phyloP scores from a whole-genome alignment of 306 rosid species.

The Acacia crassicarpa region DNA sequence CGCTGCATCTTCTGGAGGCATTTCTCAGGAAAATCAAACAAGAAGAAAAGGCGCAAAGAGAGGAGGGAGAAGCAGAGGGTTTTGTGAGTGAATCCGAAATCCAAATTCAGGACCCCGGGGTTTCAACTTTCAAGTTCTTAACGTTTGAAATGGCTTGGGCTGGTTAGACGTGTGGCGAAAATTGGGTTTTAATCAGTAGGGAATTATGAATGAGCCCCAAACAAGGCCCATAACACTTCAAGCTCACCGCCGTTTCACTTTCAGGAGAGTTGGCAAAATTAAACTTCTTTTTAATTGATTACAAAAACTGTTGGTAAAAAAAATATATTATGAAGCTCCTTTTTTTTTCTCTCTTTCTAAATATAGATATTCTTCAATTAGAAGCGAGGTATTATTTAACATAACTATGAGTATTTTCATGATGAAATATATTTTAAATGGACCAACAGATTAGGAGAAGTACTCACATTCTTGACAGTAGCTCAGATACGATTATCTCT shows the following conservation, averaged over 20 bases:
- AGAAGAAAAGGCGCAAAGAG: background rate
- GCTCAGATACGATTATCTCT: too few relatives aligned
- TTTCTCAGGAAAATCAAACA: conserved; percentile 8
- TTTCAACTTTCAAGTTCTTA: background rate
- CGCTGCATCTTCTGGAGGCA: conserved; percentile 64
- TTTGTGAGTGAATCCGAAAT: background rate
- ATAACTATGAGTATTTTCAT: background rate
- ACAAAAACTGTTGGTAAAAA: too few relatives aligned
- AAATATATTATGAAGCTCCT: too few relatives aligned
- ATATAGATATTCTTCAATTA: too few relatives aligned
- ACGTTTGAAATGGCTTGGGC: background rate
- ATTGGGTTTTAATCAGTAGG: background rate
- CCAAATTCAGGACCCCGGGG: background rate
- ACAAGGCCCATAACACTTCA: background rate
- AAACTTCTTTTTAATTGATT: too few relatives aligned
- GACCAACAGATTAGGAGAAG: too few relatives aligned
- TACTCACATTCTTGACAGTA: fast-evolving
- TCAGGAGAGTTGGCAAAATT: too few relatives aligned
- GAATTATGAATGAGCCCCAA: background rate
- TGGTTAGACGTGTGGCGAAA: background rate
- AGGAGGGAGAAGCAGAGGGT: background rate
- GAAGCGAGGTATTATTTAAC: too few relatives aligned
- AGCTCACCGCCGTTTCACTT: background rate
- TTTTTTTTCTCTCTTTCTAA: too few relatives aligned
- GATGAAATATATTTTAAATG: too few relatives aligned